These are phyloP conservation scores for Cyphellophora europaea DNA, from an alignment of 2,329 filamentous ascomycete species.

Conservation along the genomic window DNA sequence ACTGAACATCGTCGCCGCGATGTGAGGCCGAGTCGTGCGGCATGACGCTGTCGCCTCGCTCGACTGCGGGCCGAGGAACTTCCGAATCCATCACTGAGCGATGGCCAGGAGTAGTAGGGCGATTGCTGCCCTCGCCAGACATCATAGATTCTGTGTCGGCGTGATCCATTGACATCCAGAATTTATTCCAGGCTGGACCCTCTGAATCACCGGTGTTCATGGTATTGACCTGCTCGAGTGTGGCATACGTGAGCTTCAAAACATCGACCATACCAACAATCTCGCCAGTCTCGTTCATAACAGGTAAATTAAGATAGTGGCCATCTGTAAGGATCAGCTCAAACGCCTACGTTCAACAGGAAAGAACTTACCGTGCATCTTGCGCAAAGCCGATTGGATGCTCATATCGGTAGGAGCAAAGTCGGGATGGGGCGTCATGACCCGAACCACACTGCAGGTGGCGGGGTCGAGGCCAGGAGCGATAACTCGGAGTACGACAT, in stretches of 20 bases:
- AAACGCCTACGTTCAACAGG: conserved; percentile 4
- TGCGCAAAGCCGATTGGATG: conserved; percentile 92
- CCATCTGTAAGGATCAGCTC: conserved; percentile 65
- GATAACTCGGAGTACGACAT: conserved; percentile 95
- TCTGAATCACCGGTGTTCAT: conserved; percentile 84
- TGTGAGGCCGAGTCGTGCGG: conserved; percentile 95
- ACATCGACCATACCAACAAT: conserved; percentile 99
- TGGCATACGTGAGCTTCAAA: conserved; percentile 94
- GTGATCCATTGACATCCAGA: conserved; percentile 92
- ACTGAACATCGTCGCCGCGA: conserved; percentile 68
- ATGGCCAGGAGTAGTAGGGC: conserved; percentile 57
- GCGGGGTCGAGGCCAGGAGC: conserved; percentile 87
- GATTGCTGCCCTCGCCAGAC: conserved; percentile 78
- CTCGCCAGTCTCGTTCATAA: conserved; percentile 95
- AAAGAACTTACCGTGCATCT: conserved; percentile 81
- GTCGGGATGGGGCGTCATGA: conserved; percentile 98
- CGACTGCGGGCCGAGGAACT: conserved; percentile 49
- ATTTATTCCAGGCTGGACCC: conserved; percentile 98
- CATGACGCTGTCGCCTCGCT: conserved; percentile 74
- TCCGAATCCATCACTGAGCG: conserved; percentile 79
- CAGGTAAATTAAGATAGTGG: conserved; percentile 93
- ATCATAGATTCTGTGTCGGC: conserved; percentile 86
- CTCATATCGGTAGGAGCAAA: conserved; percentile 99
- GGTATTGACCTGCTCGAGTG: conserved; percentile 81
- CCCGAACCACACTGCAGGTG: conserved; percentile 93